Conservation (phyloP, 768 basidiomycete genomes). For the Lenzites betulinus region DNA sequence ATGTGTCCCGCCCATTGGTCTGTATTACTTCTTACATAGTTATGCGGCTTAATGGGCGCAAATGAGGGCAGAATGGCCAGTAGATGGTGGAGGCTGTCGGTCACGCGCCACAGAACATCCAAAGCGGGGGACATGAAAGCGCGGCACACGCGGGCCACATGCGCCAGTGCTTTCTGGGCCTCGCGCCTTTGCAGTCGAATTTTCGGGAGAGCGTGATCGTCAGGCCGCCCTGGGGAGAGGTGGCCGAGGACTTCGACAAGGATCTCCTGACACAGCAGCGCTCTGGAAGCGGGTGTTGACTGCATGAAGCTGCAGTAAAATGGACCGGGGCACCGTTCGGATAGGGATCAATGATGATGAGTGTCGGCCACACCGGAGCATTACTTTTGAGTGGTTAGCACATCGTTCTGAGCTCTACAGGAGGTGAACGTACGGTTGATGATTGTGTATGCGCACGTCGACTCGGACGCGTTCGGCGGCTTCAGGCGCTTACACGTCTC, state of each 20-base stretch:
- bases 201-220: neutral
- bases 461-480: too few relatives aligned
- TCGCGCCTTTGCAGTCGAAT: neutral
- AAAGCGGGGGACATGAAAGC: neutral
- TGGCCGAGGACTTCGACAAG: neutral
- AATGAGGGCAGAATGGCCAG: neutral
- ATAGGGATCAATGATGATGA: too few relatives aligned
- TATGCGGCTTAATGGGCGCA: neutral
- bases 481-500: too few relatives aligned
- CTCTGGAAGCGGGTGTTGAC: neutral
- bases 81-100: neutral
- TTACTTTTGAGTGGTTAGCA: too few relatives aligned
- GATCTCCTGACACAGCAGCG: neutral
- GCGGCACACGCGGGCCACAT: slow-evolving; percentile 3
- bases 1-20: neutral
- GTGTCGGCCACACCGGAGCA: too few relatives aligned
- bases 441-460: too few relatives aligned
- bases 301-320: too few relatives aligned
- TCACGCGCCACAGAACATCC: slow-evolving; percentile 7
- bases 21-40: neutral
- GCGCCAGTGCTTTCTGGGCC: neutral
- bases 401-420: too few relatives aligned
- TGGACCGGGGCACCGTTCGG: too few relatives aligned
- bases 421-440: too few relatives aligned
- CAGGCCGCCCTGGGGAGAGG: neutral